These are phyloP conservation scores for Canavalia ensiformis DNA, from an alignment of 306 rosid species.

Conservation along the genomic window DNA sequence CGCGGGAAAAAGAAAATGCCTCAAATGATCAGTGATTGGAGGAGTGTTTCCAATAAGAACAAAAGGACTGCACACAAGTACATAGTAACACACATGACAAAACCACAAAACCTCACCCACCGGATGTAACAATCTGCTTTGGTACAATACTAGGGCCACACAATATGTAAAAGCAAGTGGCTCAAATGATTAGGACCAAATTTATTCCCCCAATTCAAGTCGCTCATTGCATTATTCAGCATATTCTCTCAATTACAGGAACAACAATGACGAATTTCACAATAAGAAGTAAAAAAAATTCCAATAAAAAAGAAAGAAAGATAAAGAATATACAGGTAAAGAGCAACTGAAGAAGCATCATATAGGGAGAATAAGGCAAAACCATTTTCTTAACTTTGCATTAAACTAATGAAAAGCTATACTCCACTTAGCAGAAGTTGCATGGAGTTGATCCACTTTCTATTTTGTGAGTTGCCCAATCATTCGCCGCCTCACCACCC, in stretches of 20 bases:
- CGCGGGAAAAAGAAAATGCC: neutral
- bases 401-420: conserved; percentile 61
- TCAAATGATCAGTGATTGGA: neutral
- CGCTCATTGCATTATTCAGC: conserved; percentile 48
- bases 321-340: conserved; percentile 52
- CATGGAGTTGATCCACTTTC: conserved; percentile 64
- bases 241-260: conserved; percentile 40
- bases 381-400: conserved; percentile 58
- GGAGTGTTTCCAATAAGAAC: neutral
- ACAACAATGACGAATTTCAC: neutral
- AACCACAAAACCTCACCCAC: neutral
- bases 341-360: conserved; percentile 57
- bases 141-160: neutral
- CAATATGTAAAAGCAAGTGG: conserved; percentile 39
- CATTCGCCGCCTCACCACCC: conserved; percentile 45
- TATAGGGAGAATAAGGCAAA: conserved; percentile 49
- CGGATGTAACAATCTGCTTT: neutral
- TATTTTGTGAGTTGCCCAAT: conserved; percentile 47
- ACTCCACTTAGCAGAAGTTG: conserved; percentile 74
- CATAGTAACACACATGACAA: neutral
- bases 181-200: conserved; percentile 29
- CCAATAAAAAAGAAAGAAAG: conserved; percentile 37
- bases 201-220: conserved; percentile 38
- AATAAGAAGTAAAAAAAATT: conserved; percentile 13
- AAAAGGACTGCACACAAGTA: neutral